Conservation (phyloP, 768 basidiomycete species). For the Hygrophorus pudorinus region DNA sequence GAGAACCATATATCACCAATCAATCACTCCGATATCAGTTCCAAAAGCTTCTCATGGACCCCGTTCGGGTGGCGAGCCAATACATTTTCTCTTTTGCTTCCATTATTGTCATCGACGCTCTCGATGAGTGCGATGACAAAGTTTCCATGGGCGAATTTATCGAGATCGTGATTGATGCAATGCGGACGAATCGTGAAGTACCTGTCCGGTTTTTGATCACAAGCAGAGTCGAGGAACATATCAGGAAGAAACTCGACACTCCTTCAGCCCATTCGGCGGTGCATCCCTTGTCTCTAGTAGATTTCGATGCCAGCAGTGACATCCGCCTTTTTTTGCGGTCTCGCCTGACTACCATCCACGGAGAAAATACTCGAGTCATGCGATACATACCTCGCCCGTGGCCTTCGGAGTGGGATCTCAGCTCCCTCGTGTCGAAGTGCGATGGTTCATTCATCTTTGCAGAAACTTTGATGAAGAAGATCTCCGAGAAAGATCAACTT, state of each 20-base stretch:
- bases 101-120: conserved; percentile 24
- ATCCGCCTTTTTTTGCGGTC: conserved; percentile 3
- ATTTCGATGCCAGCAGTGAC: conserved; percentile 4
- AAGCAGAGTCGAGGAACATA: conserved; percentile 22
- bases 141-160: conserved; percentile 18
- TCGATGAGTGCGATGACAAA: conserved; percentile 23
- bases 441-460: conserved; percentile 6
- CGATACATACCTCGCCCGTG: neutral
- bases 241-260: conserved; percentile 6
- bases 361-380: neutral
- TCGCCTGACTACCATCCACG: neutral
- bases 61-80: neutral
- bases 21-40: conserved; percentile 14
- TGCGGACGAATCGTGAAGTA: conserved; percentile 5
- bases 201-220: conserved; percentile 23
- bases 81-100: conserved; percentile 10
- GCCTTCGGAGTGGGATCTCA: conserved; percentile 3
- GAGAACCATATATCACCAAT: neutral
- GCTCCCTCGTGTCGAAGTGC: neutral
- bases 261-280: conserved; percentile 8
- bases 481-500: neutral
- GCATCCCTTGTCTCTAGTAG: neutral
- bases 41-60: conserved; percentile 23
- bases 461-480: neutral
- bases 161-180: conserved; percentile 17